These are phyloP conservation scores for Schizophyllum commune DNA, from an alignment of 1,284 basidiomycete species.

Conservation along the genomic window DNA sequence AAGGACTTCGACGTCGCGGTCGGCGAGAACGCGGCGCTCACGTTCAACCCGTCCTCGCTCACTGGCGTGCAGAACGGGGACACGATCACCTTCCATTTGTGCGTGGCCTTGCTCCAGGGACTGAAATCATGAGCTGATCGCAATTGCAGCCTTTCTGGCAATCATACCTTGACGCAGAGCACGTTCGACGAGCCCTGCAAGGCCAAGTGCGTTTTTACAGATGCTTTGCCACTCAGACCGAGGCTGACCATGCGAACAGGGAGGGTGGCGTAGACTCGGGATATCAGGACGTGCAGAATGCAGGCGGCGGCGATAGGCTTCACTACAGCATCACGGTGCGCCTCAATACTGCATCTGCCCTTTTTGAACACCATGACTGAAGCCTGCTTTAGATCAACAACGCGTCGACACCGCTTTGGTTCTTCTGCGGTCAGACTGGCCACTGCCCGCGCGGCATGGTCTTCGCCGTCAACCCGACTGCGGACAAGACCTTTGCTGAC, in stretches of 20 bases:
- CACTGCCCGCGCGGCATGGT: constrained; percentile 44
- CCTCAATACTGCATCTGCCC: background rate
- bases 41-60: constrained; percentile 33
- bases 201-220: constrained; percentile 13
- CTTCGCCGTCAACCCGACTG: constrained; percentile 42
- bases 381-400: background rate
- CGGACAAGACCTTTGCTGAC: constrained; percentile 33
- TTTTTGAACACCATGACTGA: too few species aligned
- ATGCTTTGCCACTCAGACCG: background rate
- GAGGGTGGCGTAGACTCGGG: constrained; percentile 38
- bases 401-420: constrained; percentile 35
- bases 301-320: constrained; percentile 29
- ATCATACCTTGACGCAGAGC: constrained; percentile 50
- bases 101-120: constrained; percentile 13
- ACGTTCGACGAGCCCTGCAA: constrained; percentile 43
- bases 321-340: constrained; percentile 22
- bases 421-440: constrained; percentile 38
- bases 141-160: constrained; percentile 24
- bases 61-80: constrained; percentile 30
- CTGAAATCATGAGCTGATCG: background rate
- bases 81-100: constrained; percentile 46
- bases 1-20: constrained; percentile 32
- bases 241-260: constrained; percentile 1
- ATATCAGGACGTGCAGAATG: constrained; percentile 27
- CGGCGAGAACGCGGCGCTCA: constrained; percentile 35